phyloP scores from a whole-genome alignment of 371 early-diverging fungal species.

The Mortierella sp. region DNA sequence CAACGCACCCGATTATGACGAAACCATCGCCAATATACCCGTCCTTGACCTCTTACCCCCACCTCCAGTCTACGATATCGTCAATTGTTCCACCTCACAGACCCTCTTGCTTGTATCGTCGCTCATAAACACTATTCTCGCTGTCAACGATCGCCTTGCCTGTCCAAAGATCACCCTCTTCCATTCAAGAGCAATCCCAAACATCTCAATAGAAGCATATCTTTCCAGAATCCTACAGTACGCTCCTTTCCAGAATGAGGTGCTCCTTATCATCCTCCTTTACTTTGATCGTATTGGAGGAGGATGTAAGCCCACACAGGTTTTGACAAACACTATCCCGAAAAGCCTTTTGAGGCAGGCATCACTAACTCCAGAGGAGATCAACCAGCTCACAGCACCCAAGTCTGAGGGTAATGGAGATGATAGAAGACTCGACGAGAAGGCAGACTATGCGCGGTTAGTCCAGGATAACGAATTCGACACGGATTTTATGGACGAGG shows the following conservation, averaged over 20 bases:
- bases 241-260: constrained; percentile 83
- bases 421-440: constrained; percentile 12
- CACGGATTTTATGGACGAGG: constrained; percentile 29
- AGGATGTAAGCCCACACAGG: constrained; percentile 55
- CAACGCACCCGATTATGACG: constrained; percentile 43
- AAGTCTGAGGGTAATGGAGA: constrained; percentile 8
- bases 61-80: constrained; percentile 59
- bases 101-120: constrained; percentile 65
- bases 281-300: constrained; percentile 87
- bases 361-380: constrained; percentile 29
- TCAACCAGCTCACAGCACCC: constrained; percentile 29
- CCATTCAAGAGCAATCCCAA: constrained; percentile 86
- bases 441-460: background rate
- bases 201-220: constrained; percentile 76
- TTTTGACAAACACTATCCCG: constrained; percentile 52
- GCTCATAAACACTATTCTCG: constrained; percentile 66
- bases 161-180: constrained; percentile 75
- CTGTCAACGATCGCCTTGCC: constrained; percentile 76
- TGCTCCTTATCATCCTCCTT: constrained; percentile 80
- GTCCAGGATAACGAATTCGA: constrained; percentile 6
- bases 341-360: constrained; percentile 49
- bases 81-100: constrained; percentile 57
- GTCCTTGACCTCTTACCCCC: constrained; percentile 49
- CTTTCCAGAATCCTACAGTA: constrained; percentile 80
- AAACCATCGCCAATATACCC: constrained; percentile 49